These are phyloP conservation scores for Populus davidiana DNA, from an alignment of 345 rosid genomes.

Conservation along the genomic window DNA sequence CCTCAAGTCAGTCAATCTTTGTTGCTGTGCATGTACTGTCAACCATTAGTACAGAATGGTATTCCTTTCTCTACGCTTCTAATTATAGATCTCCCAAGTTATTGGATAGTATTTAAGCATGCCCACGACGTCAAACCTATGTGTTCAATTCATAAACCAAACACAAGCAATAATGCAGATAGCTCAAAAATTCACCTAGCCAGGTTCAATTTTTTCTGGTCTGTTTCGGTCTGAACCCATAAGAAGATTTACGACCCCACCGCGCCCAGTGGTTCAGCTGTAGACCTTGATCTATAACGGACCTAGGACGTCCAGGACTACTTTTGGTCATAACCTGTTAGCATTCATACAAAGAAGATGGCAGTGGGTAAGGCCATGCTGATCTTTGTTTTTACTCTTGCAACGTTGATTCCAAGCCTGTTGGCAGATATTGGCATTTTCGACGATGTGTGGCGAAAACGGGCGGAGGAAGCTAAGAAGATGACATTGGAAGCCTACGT, in stretches of 20 bases:
- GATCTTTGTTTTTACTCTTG: slow-evolving; percentile 27
- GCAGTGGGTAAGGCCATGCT: slow-evolving; percentile 9
- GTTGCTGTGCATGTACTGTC: neutral
- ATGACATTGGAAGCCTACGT: slow-evolving; percentile 27
- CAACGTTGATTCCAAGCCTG: slow-evolving; percentile 22
- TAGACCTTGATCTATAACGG: slow-evolving; percentile 6
- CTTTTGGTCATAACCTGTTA: neutral
- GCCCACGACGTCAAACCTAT: neutral
- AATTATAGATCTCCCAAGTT: neutral
- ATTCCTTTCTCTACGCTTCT: slow-evolving; percentile 6
- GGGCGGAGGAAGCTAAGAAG: slow-evolving; percentile 38
- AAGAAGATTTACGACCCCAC: neutral
- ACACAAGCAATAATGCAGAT: neutral
- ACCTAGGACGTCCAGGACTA: neutral
- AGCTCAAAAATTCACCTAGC: neutral
- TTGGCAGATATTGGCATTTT: slow-evolving; percentile 20
- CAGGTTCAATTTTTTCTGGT: slow-evolving; percentile 11
- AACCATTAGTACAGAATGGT: neutral
- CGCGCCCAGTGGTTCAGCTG: slow-evolving; percentile 6
- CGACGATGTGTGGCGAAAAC: slow-evolving; percentile 41
- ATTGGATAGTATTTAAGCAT: neutral
- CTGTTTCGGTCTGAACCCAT: slow-evolving; percentile 12
- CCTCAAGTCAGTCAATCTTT: neutral
- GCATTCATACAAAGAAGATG: slow-evolving; percentile 2
- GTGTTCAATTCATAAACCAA: neutral